A percentile compares a stretch with the other conserved stretches of the same genome.
Conservation (phyloP, 2,329 filamentous ascomycete species). For the Sporothrix schenckii region DNA sequence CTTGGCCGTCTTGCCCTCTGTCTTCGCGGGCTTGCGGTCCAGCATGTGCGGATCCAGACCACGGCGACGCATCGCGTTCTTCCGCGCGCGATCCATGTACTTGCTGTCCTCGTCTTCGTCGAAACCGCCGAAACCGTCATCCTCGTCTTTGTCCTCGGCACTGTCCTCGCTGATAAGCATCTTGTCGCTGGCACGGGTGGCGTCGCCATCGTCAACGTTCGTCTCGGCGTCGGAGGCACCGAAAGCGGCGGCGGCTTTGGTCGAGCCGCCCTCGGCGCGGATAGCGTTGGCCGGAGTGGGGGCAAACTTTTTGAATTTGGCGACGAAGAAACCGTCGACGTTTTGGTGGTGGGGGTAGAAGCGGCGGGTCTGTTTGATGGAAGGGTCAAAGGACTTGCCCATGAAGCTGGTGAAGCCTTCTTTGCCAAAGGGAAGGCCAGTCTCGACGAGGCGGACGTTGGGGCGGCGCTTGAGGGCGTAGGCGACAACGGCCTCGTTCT, state of each 20-base stretch:
- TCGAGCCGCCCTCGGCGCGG: conserved; percentile 37
- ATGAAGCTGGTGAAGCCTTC: conserved; percentile 90
- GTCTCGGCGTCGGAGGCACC: not conserved
- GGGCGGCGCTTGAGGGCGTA: conserved; percentile 90
- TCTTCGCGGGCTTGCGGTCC: conserved; percentile 42
- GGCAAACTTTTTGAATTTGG: conserved; percentile 92
- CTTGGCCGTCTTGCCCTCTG: conserved; percentile 32
- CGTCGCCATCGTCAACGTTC: conserved; percentile 37
- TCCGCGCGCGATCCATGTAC: conserved; percentile 73
- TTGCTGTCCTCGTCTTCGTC: conserved; percentile 72
- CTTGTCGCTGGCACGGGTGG: conserved; percentile 60
- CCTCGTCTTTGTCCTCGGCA: conserved; percentile 43
- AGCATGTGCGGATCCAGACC: conserved; percentile 71
- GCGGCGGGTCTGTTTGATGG: conserved; percentile 77
- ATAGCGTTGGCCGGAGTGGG: conserved; percentile 68
- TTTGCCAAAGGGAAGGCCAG: conserved; percentile 84
- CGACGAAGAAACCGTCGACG: conserved; percentile 94
- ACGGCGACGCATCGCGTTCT: conserved; percentile 71
- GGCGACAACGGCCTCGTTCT: conserved; percentile 85
- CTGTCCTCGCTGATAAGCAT: conserved; percentile 63
- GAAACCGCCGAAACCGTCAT: conserved; percentile 69
- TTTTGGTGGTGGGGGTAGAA: conserved; percentile 82
- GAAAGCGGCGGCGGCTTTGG: conserved; percentile 30
- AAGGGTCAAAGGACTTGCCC: conserved; percentile 88
- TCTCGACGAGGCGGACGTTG: conserved; percentile 91